Base-by-base conservation (phyloP, 2,329 filamentous ascomycete species). In the Ilyonectria sp. region DNA sequence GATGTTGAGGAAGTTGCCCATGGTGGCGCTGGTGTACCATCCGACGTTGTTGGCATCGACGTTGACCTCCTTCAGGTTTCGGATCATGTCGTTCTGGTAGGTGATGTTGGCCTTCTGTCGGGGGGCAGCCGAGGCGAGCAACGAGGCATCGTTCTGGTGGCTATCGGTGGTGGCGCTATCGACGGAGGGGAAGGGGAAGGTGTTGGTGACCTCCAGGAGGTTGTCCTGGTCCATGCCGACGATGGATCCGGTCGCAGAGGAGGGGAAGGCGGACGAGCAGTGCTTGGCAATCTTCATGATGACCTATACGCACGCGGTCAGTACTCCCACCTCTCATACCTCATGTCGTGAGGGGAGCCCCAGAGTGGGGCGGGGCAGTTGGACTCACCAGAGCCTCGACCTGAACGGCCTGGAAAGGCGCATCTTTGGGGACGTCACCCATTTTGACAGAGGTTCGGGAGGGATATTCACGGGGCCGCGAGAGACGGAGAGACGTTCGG, bases 241-340 rank as follows among this genome's bases (percentile, higher is more conserved):
- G 69, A 98, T 89, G 70, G 93, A 94, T 70, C 95, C 95, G 63
- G 95, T 98, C 64, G 94, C 94, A 63, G 91, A 91, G 59, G 94
- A 95, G 55, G 95, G 95, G 85, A 97, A 98, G 61, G 89, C 89
- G 77, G 93, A 90, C 65, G 94, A 92, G 85, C 93, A 94, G 86
- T 98, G 95, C 85, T 97, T 98, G 83, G 97, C 95, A 81, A 98
- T 95, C 87, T 98, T 97, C 93, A 98, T 95, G 76, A 97, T 93
- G 78, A 97, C 93, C 93, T 96, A 75, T 60, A 76, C 63, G 40
- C 55, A 68, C 62, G 69, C 62, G 63, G 65, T 72, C 67, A 74
- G 66, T 47, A 58, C 52, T 67, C 64, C 65, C 53, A 55, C 64
- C 67, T 69, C 68, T 74, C 68, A 76, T 65, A 69, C 69, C 67